Conservation (phyloP, 148 eudicot species). For the Talinum fruticosum region DNA sequence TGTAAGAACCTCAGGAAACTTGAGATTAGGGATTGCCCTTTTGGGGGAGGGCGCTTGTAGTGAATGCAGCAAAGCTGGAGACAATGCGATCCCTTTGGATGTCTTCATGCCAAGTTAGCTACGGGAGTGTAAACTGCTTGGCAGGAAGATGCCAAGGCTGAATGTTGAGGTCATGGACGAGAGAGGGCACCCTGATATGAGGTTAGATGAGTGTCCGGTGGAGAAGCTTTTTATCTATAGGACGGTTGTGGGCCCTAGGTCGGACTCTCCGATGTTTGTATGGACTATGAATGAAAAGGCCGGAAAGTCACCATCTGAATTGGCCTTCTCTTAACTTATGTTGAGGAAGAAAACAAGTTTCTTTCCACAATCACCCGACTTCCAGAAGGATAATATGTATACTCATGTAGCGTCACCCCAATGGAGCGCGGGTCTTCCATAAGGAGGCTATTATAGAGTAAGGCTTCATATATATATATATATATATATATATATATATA, state of each 20-base stretch:
- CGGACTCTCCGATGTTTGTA: constrained; percentile 63
- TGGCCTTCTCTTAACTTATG: background rate
- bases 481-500: too few species aligned
- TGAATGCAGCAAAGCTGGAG: constrained; percentile 80
- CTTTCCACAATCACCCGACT: background rate
- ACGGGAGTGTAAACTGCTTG: constrained; percentile 75
- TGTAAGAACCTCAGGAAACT: constrained; percentile 77
- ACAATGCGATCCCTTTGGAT: constrained; percentile 99
- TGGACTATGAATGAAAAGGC: constrained; percentile 40
- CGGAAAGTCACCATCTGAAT: constrained; percentile 3
- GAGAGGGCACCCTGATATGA: constrained; percentile 45
- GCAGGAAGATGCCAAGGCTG: constrained; percentile 73
- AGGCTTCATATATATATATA: too few species aligned
- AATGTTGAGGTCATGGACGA: constrained; percentile 88
- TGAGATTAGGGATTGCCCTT: constrained; percentile 91
- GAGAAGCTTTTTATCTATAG: constrained; percentile 83
- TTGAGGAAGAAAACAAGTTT: background rate
- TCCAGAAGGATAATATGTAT: background rate
- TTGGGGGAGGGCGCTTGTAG: constrained; percentile 77
- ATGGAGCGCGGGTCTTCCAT: too few species aligned
- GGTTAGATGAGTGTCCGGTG: constrained; percentile 51
- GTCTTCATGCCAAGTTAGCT: constrained; percentile 87
- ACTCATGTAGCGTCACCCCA: too few species aligned
- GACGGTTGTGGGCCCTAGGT: constrained; percentile 70
- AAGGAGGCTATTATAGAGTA: too few species aligned